Percentiles rank a stretch among this genome's conserved stretches.
Evolutionary conservation across 768 basidiomycete species (phyloP).

Genomic region (Cystofilobasidium bisporidii): DNA sequence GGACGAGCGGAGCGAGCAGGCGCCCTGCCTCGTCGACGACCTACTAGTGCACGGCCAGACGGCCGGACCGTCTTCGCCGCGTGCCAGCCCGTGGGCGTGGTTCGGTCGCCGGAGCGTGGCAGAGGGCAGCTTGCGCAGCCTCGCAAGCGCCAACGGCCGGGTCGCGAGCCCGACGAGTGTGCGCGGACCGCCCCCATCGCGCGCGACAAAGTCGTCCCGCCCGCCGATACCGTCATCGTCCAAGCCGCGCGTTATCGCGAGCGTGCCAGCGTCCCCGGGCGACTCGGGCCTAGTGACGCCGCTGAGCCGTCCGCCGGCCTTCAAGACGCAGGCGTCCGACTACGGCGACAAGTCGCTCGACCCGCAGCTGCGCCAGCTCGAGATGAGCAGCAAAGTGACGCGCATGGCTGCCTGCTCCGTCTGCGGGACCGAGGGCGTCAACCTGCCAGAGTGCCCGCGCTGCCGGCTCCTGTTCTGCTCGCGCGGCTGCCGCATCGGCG

Average conservation of each 20-base stretch:
- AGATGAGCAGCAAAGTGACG: slow-evolving; percentile 25
- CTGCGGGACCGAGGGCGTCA: slow-evolving; percentile 26
- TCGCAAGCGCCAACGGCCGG: slow-evolving; percentile 4
- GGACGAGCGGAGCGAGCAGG: slow-evolving; percentile 1
- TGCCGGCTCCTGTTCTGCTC: slow-evolving; percentile 19
- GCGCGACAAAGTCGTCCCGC: not conserved
- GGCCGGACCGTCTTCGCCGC: not conserved
- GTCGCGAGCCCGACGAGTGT: not conserved
- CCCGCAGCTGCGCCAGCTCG: slow-evolving; percentile 26
- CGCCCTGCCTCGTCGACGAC: slow-evolving; percentile 16
- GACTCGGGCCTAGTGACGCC: not conserved
- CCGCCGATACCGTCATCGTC: not conserved
- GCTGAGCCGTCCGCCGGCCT: too few relatives aligned
- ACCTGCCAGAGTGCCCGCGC: slow-evolving; percentile 23
- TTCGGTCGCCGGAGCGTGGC: slow-evolving; percentile 14
- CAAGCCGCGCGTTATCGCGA: not conserved
- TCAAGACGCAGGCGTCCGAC: slow-evolving; percentile 9
- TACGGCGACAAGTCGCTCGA: slow-evolving; percentile 25
- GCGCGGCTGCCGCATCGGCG: slow-evolving; percentile 23
- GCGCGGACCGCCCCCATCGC: not conserved
- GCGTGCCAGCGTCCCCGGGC: not conserved
- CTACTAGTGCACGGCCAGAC: not conserved
- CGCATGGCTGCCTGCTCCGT: slow-evolving; percentile 4
- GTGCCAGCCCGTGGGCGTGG: slow-evolving; percentile 6
- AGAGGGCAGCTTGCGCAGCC: slow-evolving; percentile 18